Conservation (phyloP, 2,329 filamentous ascomycete genomes). For the Pestalotiopsis sp. region DNA sequence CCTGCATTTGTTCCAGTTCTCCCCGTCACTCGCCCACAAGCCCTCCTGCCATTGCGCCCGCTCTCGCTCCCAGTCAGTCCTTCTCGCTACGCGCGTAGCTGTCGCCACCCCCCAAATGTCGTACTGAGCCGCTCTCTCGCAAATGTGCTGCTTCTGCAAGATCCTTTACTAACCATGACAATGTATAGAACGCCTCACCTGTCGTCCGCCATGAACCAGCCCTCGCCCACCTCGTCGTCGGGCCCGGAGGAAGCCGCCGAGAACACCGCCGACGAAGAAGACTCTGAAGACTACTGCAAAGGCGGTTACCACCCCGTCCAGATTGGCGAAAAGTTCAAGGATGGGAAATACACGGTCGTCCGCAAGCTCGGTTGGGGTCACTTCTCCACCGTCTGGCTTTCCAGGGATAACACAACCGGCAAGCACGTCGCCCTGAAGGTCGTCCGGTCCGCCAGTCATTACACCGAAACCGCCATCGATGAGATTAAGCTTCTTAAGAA, state of each 20-base stretch:
- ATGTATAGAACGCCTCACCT: slow-evolving; percentile 55
- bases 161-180: slow-evolving; percentile 30
- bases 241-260: slow-evolving; percentile 84
- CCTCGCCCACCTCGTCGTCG: slow-evolving; percentile 76
- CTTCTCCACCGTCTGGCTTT: slow-evolving; percentile 94
- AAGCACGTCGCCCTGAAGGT: slow-evolving; percentile 98
- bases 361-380: slow-evolving; percentile 98
- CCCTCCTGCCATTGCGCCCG: slow-evolving; percentile 6
- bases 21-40: slow-evolving; percentile 6
- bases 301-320: slow-evolving; percentile 95
- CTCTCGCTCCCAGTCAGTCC: background rate
- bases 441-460: slow-evolving; percentile 95
- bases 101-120: background rate
- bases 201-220: slow-evolving; percentile 60
- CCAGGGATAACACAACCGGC: slow-evolving; percentile 79
- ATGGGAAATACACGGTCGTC: slow-evolving; percentile 94
- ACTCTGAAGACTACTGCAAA: slow-evolving; percentile 99
- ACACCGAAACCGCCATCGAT: slow-evolving; percentile 97
- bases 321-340: slow-evolving; percentile 96
- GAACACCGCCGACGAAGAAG: slow-evolving; percentile 96
- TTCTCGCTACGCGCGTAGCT: slow-evolving; percentile 10
- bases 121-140: slow-evolving; percentile 5
- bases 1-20: slow-evolving; percentile 13
- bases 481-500: slow-evolving; percentile 98
- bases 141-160: slow-evolving; percentile 9